Percentiles rank a stretch among this genome's conserved stretches.
Evolutionary conservation across 495 filamentous ascomycete genomes (phyloP).

Genomic region (Ascobolus immersus): DNA sequence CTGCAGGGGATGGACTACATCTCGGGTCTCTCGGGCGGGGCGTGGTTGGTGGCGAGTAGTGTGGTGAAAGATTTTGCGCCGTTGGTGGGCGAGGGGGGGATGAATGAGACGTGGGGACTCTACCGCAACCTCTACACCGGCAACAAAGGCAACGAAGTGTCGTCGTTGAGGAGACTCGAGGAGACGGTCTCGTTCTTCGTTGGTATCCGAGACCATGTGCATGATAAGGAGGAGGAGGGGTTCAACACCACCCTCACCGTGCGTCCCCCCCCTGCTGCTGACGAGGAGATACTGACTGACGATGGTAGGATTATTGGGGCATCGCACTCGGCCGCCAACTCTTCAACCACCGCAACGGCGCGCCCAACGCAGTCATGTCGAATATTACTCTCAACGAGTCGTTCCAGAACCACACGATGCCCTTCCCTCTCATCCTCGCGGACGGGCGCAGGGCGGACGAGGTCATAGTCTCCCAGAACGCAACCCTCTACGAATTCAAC

Average conservation of each 20-base stretch:
- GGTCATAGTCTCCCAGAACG: constrained; percentile 17
- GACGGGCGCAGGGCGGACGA: constrained; percentile 15
- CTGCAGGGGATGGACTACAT: constrained; percentile 24
- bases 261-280: no score
- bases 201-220: constrained; percentile 15
- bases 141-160: no score
- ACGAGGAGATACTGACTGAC: no score
- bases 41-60: constrained; percentile 22
- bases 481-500: constrained; percentile 21
- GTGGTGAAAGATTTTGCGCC: constrained; percentile 23
- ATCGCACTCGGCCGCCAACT: constrained; percentile 21
- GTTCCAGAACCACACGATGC: constrained; percentile 19
- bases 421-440: constrained; percentile 23
- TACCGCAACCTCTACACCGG: constrained; percentile 1
- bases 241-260: constrained; percentile 20
- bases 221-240: constrained; percentile 19
- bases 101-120: constrained; percentile 18
- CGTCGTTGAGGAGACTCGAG: neutral
- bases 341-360: constrained; percentile 18
- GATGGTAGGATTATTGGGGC: constrained; percentile 22
- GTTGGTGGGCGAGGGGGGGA: constrained; percentile 17
- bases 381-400: constrained; percentile 15
- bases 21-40: constrained; percentile 22
- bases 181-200: constrained; percentile 11
- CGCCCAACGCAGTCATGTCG: constrained; percentile 17